Evolutionary conservation across 805 yeast species (phyloP).

Genomic region (Cyberlindnera nakhonratchasimensis): DNA sequence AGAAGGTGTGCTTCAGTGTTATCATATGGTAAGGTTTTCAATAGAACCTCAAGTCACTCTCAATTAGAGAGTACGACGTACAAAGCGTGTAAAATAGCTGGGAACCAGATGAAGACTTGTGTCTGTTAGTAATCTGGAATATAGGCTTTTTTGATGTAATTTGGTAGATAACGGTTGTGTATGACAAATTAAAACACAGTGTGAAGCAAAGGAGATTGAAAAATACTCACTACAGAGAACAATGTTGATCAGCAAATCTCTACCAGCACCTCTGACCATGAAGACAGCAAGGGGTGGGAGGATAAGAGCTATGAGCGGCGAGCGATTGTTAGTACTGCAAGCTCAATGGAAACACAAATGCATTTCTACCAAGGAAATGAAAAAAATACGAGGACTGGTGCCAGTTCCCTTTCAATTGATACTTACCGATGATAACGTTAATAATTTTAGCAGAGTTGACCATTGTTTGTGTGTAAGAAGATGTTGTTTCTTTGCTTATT

Average conservation of each 20-base stretch:
- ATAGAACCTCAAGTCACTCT: not conserved
- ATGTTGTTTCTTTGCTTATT: no score
- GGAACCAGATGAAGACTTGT: constrained; percentile 59
- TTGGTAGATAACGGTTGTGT: no score
- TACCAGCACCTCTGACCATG: constrained; percentile 62
- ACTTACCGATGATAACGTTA: constrained; percentile 36
- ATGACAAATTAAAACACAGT: no score
- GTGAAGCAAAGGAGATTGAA: not conserved
- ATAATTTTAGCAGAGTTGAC: constrained; percentile 33
- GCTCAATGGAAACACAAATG: not conserved
- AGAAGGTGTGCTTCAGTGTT: no score
- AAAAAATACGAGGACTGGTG: no score
- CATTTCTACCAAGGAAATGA: no score
- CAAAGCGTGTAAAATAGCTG: constrained; percentile 75
- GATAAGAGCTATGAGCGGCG: constrained; percentile 51
- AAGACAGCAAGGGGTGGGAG: constrained; percentile 79
- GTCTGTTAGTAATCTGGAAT: not conserved
- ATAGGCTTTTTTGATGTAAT: no score
- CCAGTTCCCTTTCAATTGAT: not conserved
- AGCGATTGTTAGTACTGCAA: not conserved
- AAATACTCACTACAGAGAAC: constrained; percentile 44
- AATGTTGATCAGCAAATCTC: constrained; percentile 61
- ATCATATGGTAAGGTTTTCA: no score
- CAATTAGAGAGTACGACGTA: constrained; percentile 43
- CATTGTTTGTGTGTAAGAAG: constrained; percentile 20